Base-by-base conservation (phyloP, 2,329 filamentous ascomycete genomes). In the Phaeosphaeriaceae sp. region DNA sequence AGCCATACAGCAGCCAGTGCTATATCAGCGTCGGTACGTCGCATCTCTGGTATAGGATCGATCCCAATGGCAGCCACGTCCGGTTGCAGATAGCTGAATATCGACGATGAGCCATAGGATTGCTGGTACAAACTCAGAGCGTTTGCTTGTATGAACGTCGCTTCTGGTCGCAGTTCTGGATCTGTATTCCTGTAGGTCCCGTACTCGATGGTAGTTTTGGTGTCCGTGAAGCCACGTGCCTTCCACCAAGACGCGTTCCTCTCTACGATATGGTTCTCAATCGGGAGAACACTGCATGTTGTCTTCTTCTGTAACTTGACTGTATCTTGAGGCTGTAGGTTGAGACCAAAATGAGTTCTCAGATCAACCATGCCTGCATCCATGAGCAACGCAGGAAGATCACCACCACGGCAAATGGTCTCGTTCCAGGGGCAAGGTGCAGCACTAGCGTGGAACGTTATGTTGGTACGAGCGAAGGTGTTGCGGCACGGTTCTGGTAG, bases 301-400 rank as follows among this genome's bases (percentile, higher is more conserved):
- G 54, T 54, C 27, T 40, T 51, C 27, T 21, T 47, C 15, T 44
- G 42, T 17, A 48, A 17, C 13, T 48, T 44, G 22, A 57, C 24
- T 13, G 27, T 44, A 3, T 59, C 56, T n/a, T 36, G 24, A 2
- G 22, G 19, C 20, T 45, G 10, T 11, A 60, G 11, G 31, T 60
- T 61, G n/a, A 61, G 36, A 17, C 57, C 57, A 25, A 60, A 53
- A 13, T 50, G 25, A 10, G 22, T 33, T 10, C 36, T 50, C 19
- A 60, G 7, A 24, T 56, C 53, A 10, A 60, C 2, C 27, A 60
- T 22, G 2, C 57, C 57, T 1, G 57, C 53, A n/a, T 56, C 57
- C 36, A 60, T 48, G 17, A 25, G 7, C 3, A 53, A 9, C 1
- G 51, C 48, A 20, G 51, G 51, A 17, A 52, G 4, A 6, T 52